Base-by-base conservation (phyloP, 768 basidiomycete species). In the Termitomyces sp. region DNA sequence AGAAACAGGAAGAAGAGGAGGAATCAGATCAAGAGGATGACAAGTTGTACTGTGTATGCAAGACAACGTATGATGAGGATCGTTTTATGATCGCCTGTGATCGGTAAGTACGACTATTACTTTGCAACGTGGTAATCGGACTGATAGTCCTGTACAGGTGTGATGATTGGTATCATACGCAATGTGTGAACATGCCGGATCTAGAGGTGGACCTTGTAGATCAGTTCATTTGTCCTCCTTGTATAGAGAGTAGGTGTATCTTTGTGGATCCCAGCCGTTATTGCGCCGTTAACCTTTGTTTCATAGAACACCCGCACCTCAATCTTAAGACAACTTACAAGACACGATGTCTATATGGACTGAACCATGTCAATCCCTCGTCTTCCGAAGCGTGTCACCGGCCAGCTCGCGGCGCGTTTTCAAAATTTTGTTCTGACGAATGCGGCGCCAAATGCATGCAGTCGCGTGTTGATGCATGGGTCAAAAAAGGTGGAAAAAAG, bases 151-250 rank as follows among this genome's bases (percentile, higher is more conserved):
- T 2, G 30, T 35, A 17, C 54, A 93, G 93, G 28, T 96, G 93
- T 68, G 93, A 95, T 64, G 90, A 94, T 58, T 97, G 93, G 93
- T 96, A 92, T 67, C 93, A 97, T 66, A 88, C 89, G 0, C 78
- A 83, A 46, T 97, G 93, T 62, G 85, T 95, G 26, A 73, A 81
- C 41, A 88, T 95, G 79, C 81, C 83, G 24, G 92, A 95, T 57
- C 74, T 83, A 7, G 84, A 87, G 61, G 82, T 93, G 35, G 90
- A 94, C 61, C 82, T 97, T 15, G 88, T 97, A 34, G 94, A 96
- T 72, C 88, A 90, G 67, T 96, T 96, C 69, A 83, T 93, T 51
- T 97, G 93, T 68, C 92, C 93, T 1, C 74, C 76, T 4, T 96
- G 93, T 66, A 73, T 86, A 21, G 74, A 79, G 54, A 83, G 93